phyloP scores from a whole-genome alignment of 1,284 basidiomycete genomes.

The Apiotrichum veenhuisii region DNA sequence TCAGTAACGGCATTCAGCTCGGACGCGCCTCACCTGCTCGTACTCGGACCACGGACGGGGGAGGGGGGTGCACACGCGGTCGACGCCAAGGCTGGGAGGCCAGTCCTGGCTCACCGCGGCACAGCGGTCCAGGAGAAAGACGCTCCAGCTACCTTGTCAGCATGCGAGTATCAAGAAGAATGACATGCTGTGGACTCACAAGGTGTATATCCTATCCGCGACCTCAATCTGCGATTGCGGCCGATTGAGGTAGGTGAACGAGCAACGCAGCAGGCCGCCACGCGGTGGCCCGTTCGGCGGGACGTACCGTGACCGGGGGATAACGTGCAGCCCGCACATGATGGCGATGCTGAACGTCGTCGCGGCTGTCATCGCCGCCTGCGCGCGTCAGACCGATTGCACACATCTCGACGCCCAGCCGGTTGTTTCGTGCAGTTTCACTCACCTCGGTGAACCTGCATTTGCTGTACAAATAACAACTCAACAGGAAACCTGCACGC shows the following conservation, averaged over 20 bases:
- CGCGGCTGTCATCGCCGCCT: not conserved
- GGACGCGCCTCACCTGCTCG: slow-evolving; percentile 6
- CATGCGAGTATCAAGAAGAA: not conserved
- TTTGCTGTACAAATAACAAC: slow-evolving; percentile 9
- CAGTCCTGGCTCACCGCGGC: slow-evolving; percentile 9
- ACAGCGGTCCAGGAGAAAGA: slow-evolving; percentile 16
- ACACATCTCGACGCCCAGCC: not conserved
- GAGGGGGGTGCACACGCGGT: slow-evolving; percentile 13
- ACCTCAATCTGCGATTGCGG: slow-evolving; percentile 13
- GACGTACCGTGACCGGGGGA: slow-evolving; percentile 8
- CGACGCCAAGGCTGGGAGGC: slow-evolving; percentile 10
- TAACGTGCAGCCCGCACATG: slow-evolving; percentile 10
- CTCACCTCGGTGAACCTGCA: not conserved
- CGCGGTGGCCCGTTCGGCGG: not conserved
- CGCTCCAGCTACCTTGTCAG: slow-evolving; percentile 17
- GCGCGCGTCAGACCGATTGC: not conserved
- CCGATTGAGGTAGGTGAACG: not conserved
- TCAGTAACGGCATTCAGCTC: not conserved
- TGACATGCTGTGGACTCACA: slow-evolving; percentile 16
- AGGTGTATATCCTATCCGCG: slow-evolving; percentile 22
- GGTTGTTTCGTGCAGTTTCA: too few relatives aligned
- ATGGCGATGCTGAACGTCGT: slow-evolving; percentile 7
- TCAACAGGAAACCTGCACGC: slow-evolving; percentile 8
- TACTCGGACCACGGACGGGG: slow-evolving; percentile 18
- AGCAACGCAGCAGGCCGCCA: not conserved